These are phyloP conservation scores for Parsonsia alboflavescens DNA, from an alignment of 257 asterid species.

Conservation along the genomic window DNA sequence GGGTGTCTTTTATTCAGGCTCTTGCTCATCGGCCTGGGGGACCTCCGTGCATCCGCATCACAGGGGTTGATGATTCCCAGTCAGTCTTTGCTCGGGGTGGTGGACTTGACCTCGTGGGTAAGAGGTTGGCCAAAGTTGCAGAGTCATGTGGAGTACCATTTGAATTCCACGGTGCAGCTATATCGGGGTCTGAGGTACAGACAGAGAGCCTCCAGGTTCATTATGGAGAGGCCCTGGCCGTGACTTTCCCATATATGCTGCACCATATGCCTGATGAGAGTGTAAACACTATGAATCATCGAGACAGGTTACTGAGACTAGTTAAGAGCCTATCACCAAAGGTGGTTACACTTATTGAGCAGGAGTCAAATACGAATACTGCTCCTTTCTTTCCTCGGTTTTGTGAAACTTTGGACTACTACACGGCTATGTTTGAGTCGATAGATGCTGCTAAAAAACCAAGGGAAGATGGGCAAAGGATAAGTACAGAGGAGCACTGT, in stretches of 20 bases:
- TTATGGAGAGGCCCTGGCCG: slow-evolving; percentile 77
- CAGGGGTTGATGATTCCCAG: slow-evolving; percentile 60
- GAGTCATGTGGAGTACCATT: slow-evolving; percentile 65
- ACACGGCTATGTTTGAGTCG: slow-evolving; percentile 89
- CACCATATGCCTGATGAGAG: slow-evolving; percentile 99
- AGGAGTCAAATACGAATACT: slow-evolving; percentile 86
- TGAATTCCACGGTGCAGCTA: slow-evolving; percentile 71
- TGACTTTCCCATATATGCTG: slow-evolving; percentile 72
- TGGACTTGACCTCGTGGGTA: slow-evolving; percentile 72
- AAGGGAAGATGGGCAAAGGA: slow-evolving; percentile 64
- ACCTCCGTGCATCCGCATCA: slow-evolving; percentile 42
- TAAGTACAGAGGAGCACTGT: slow-evolving; percentile 76
- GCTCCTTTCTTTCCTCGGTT: slow-evolving; percentile 61
- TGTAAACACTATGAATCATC: slow-evolving; percentile 68
- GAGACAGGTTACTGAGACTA: slow-evolving; percentile 69
- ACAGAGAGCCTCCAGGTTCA: slow-evolving; percentile 46
- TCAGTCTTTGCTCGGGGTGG: slow-evolving; percentile 89
- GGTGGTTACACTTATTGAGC: slow-evolving; percentile 75
- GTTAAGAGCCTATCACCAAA: slow-evolving; percentile 81
- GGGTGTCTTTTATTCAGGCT: slow-evolving; percentile 53
- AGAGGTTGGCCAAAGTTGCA: slow-evolving; percentile 54
- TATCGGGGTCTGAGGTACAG: slow-evolving; percentile 63
- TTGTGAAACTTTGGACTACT: slow-evolving; percentile 70
- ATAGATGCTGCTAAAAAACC: slow-evolving; percentile 61
- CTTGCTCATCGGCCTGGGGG: slow-evolving; percentile 51